Percentiles rank a stretch among this genome's conserved stretches.
Evolutionary conservation across 176 grass and related monocot species (phyloP).

Genomic region (sorghum (Sorghum bicolor)): Sorghum_bicolor_NCBIv3 NC_012875.2:47064501-47065000

Average conservation of each 20-base stretch:
- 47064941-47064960: neutral
- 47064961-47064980: constrained; percentile 37
- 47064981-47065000: constrained; percentile 54
- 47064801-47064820: neutral
- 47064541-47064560: constrained; percentile 52
- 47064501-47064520: neutral
- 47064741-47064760: constrained; percentile 70
- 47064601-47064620: constrained; percentile 71
- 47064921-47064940: constrained; percentile 35
- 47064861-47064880: constrained; percentile 11
- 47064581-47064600: constrained; percentile 56
- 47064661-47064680: constrained; percentile 84
- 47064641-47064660: constrained; percentile 95
- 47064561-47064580: constrained; percentile 54
- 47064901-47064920: neutral
- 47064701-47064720: constrained; percentile 92
- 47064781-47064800: constrained; percentile 28
- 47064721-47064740: constrained; percentile 90
- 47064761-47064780: constrained; percentile 69
- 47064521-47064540: neutral
- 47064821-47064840: neutral
- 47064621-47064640: constrained; percentile 55
- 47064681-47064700: constrained; percentile 74
- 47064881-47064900: neutral
- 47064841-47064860: constrained; percentile 6